phyloP scores from a whole-genome alignment of 352 stramenopile genomes.

The Nothophytophthora sp. region DNA sequence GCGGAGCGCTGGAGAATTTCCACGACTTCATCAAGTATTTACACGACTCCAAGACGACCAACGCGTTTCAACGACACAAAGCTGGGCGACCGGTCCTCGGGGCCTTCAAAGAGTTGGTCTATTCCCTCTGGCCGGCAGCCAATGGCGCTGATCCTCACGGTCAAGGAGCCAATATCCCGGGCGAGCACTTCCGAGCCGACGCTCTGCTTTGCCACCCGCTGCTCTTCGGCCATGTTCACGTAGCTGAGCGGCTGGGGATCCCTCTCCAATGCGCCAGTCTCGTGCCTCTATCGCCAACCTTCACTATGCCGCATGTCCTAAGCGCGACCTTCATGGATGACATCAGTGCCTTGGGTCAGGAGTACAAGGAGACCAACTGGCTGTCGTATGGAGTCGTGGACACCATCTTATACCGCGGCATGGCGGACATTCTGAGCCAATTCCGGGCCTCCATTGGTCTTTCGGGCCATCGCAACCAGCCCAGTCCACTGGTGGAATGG shows the following conservation, averaged over 20 bases:
- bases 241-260: conserved; percentile 46
- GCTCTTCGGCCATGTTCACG: conserved; percentile 37
- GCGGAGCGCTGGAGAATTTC: conserved; percentile 24
- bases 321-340: conserved; percentile 30
- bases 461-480: conserved; percentile 20
- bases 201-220: conserved; percentile 41
- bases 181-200: conserved; percentile 43
- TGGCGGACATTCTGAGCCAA: conserved; percentile 36
- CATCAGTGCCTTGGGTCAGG: conserved; percentile 21
- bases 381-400: conserved; percentile 45
- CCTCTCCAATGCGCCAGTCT: conserved; percentile 44
- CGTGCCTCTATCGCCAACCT: conserved; percentile 37
- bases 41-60: conserved; percentile 28
- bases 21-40: conserved; percentile 41
- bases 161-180: conserved; percentile 23
- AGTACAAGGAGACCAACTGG: conserved; percentile 38
- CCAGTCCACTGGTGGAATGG: conserved; percentile 41
- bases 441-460: conserved; percentile 44
- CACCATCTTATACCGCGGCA: conserved; percentile 31
- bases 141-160: conserved; percentile 28
- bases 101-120: conserved; percentile 32
- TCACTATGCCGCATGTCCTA: conserved; percentile 45
- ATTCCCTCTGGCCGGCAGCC: conserved; percentile 36
- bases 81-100: conserved; percentile 18
- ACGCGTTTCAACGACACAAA: conserved; percentile 27